Conservation (phyloP, 352 stramenopile species). For the Pythium coloratum region DNA sequence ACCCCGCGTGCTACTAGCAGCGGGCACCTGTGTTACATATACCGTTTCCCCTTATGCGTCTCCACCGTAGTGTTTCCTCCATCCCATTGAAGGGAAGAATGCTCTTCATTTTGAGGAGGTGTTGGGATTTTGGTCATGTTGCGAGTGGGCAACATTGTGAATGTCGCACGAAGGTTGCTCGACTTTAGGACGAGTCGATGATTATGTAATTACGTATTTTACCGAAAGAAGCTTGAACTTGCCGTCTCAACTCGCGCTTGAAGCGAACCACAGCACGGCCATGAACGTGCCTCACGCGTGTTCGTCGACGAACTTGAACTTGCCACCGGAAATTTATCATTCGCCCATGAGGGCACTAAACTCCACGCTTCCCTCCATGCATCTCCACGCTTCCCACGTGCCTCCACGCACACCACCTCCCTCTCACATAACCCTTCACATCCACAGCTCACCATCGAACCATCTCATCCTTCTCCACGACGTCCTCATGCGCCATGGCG, state of each 20-base stretch:
- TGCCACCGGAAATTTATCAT: slow-evolving; percentile 24
- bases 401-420: neutral
- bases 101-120: slow-evolving; percentile 18
- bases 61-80: neutral
- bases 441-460: neutral
- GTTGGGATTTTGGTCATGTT: slow-evolving; percentile 11
- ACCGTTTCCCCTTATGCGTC: neutral
- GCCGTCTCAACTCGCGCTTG: neutral
- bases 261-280: neutral
- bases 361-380: neutral
- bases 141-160: slow-evolving; percentile 11
- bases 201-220: slow-evolving; percentile 29
- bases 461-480: neutral
- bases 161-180: slow-evolving; percentile 18
- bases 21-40: neutral
- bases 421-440: neutral
- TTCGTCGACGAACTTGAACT: slow-evolving; percentile 36
- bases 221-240: neutral
- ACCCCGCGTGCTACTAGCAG: neutral
- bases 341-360: slow-evolving; percentile 13
- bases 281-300: neutral
- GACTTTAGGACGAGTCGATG: neutral
- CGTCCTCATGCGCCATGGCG: neutral
- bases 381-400: slow-evolving; percentile 16
- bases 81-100: slow-evolving; percentile 1